Evolutionary conservation across 2,329 filamentous ascomycete genomes (phyloP).

Genomic region (Colletotrichum trifolii): DNA sequence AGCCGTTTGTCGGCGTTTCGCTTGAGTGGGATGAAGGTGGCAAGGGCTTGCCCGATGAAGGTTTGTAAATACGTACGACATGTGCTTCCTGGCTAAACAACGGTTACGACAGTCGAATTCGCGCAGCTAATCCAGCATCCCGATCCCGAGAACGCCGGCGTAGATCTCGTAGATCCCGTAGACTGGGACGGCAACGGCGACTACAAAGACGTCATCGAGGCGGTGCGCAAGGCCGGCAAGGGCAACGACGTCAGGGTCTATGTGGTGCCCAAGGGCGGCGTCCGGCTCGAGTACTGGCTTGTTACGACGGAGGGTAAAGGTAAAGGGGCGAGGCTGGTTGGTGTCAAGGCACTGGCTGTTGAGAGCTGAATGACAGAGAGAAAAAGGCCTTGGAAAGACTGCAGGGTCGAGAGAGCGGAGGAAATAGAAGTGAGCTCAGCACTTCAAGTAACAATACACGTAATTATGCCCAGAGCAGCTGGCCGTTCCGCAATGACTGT

Average conservation of each 20-base stretch:
- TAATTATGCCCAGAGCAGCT: too few relatives aligned
- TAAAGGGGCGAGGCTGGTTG: conserved; percentile 73
- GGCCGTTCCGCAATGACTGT: too few relatives aligned
- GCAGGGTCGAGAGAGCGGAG: too few relatives aligned
- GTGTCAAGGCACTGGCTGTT: conserved; percentile 80
- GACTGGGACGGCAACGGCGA: conserved; percentile 80
- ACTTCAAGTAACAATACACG: too few relatives aligned
- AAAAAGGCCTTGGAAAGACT: too few relatives aligned
- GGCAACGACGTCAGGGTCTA: conserved; percentile 81
- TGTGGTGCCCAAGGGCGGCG: conserved; percentile 69
- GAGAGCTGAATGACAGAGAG: conserved; percentile 64
- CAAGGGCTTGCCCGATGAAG: conserved; percentile 68
- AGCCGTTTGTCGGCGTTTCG: conserved; percentile 83
- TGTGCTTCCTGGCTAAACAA: conserved; percentile 3
- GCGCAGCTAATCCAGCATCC: conserved; percentile 72
- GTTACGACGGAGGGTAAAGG: conserved; percentile 70
- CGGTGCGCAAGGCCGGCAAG: conserved; percentile 71
- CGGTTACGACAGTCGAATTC: conserved; percentile 62
- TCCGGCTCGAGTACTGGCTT: conserved; percentile 83
- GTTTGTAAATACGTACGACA: conserved; percentile 53
- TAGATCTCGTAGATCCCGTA: conserved; percentile 73
- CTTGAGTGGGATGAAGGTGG: conserved; percentile 68
- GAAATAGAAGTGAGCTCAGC: too few relatives aligned
- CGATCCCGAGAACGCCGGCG: conserved; percentile 61
- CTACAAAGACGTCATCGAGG: conserved; percentile 76